Percentiles rank a stretch among this genome's conserved stretches.
Conservation (phyloP, 176 grass and related monocot species). For the Rhynchospora breviuscula region DNA sequence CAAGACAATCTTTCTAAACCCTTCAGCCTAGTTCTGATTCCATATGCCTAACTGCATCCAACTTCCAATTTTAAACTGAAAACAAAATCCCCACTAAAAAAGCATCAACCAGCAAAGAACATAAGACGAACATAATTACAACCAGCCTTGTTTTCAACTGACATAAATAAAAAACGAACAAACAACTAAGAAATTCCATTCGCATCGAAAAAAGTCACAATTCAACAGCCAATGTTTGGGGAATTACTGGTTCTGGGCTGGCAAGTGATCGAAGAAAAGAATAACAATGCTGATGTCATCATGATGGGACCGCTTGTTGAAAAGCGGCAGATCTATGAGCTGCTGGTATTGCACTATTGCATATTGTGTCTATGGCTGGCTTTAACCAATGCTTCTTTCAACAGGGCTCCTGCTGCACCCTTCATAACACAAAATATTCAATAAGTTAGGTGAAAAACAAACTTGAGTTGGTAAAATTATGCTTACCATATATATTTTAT, state of each 20-base stretch:
- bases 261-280: constrained; percentile 36
- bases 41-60: too few relatives aligned
- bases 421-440: constrained; percentile 15
- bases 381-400: constrained; percentile 29
- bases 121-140: too few relatives aligned
- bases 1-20: too few relatives aligned
- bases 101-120: too few relatives aligned
- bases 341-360: constrained; percentile 42
- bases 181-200: not conserved
- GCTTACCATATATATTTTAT: not conserved
- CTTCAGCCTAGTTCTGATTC: too few relatives aligned
- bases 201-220: not conserved
- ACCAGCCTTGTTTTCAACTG: too few relatives aligned
- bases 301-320: constrained; percentile 45
- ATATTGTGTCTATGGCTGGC: constrained; percentile 40
- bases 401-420: constrained; percentile 34
- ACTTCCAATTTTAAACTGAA: too few relatives aligned
- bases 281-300: constrained; percentile 53
- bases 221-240: not conserved
- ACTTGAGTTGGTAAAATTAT: not conserved
- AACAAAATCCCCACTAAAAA: too few relatives aligned
- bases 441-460: not conserved
- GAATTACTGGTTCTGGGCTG: not conserved
- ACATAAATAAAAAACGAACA: too few relatives aligned
- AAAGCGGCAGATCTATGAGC: constrained; percentile 29